Base-by-base conservation (phyloP, 805 yeast species). In the Torulaspora quercuum region DNA sequence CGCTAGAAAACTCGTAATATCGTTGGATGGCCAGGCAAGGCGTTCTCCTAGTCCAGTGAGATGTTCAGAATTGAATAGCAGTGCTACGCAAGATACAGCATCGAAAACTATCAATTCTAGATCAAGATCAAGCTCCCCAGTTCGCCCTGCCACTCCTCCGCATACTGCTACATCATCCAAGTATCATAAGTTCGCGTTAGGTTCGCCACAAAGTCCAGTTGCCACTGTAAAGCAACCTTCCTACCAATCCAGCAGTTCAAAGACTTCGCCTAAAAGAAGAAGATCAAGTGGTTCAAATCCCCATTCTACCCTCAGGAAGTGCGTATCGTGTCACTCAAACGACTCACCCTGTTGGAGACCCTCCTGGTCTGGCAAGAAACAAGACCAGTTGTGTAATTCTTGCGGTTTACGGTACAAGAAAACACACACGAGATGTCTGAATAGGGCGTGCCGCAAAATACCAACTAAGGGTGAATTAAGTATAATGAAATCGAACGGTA, bases 331-430 rank as follows among this genome's bases (percentile, higher is more conserved):
- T 64, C 87, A 88, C 5, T 78, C 92, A 1, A 82, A 80, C 38
- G 92, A 84, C 50, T 84, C 95, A 5, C 98, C 98, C 4, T 90
- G 98, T 63, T 90, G 98, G 98, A 76, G 98, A 57, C 98, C 98
- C 1, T 82, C 95, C 4, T 90, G 98, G 98, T 80, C 90, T 3
- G 40, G 42, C 14, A 70, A 78, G 17, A 69, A 79, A 47, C 87
- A 83, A 44, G 97, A 97, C n/a, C 97, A 89, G 65, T 72, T 90
- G 49, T 90, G 98, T 68, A 90, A 90, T 59, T 86, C 96, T 1
- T 90, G 98, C 64, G 98, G 98, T 1, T 69, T 90, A 52, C 72
- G 98, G 47, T 90, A 85, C 67, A 89, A 92, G 63, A 90, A 90
- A 66, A 89, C 97, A 0, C 84, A 86, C 17, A 95, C 95, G 3